phyloP scores from a whole-genome alignment of 768 basidiomycete genomes.

The Panellus pusillus region DNA sequence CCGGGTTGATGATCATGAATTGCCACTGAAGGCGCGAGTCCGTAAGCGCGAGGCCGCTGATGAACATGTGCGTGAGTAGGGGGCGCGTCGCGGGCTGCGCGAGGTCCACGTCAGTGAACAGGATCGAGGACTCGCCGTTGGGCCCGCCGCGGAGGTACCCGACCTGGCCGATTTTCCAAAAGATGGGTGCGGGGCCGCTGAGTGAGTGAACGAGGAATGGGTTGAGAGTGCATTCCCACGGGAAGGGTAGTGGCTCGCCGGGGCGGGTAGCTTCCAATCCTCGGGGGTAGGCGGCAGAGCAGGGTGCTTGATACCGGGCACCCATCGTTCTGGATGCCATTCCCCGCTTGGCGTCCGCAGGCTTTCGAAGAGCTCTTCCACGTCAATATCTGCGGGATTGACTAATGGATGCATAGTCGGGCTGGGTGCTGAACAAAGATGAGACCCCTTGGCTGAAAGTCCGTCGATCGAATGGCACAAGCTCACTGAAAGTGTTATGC shows the following conservation, averaged over 20 bases:
- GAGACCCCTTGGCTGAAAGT: too few relatives aligned
- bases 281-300: constrained; percentile 50
- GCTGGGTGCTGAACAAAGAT: constrained; percentile 2
- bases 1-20: constrained; percentile 45
- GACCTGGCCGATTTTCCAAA: constrained; percentile 46
- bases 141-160: constrained; percentile 31
- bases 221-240: constrained; percentile 55
- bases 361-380: constrained; percentile 32
- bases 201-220: constrained; percentile 51
- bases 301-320: constrained; percentile 46
- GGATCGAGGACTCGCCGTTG: constrained; percentile 26
- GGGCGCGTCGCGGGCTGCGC: constrained; percentile 69
- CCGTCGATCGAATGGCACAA: not conserved
- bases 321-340: constrained; percentile 48
- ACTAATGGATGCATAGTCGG: constrained; percentile 11
- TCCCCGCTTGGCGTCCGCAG: constrained; percentile 32
- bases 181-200: constrained; percentile 41
- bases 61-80: constrained; percentile 55
- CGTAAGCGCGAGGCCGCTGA: constrained; percentile 53
- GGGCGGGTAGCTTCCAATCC: constrained; percentile 43
- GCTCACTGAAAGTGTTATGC: constrained; percentile 20
- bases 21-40: constrained; percentile 56
- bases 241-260: constrained; percentile 41
- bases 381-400: constrained; percentile 16
- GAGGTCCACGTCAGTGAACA: constrained; percentile 35